Evolutionary conservation across 257 asterid genomes (phyloP).

Genomic region (Solanum pimpinellifolium): DNA sequence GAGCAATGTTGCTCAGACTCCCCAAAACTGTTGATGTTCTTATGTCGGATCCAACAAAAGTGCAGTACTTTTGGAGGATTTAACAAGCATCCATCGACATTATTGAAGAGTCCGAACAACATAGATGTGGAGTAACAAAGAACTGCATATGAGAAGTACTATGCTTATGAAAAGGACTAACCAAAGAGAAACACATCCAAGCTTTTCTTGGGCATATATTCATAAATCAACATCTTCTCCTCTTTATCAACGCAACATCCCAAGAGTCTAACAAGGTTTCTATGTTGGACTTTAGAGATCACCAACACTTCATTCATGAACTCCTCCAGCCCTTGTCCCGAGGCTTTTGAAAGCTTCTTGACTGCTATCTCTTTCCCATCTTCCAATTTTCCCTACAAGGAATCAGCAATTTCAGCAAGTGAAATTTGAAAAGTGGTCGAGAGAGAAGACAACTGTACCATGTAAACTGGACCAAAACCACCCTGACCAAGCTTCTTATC

Average conservation of each 20-base stretch:
- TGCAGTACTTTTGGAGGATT: not conserved
- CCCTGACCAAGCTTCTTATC: constrained; percentile 48
- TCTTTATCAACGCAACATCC: constrained; percentile 46
- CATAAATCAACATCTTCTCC: constrained; percentile 51
- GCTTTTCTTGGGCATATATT: constrained; percentile 33
- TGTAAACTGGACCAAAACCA: constrained; percentile 47
- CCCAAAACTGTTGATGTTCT: not conserved
- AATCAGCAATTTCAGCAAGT: not conserved
- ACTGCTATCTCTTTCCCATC: constrained; percentile 56
- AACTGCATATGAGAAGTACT: not conserved
- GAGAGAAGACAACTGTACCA: not conserved
- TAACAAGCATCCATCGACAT: not conserved
- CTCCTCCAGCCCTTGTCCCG: constrained; percentile 51
- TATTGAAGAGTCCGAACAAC: not conserved
- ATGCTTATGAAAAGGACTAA: not conserved
- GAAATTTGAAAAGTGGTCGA: not conserved
- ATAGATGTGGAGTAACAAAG: not conserved
- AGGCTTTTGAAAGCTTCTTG: constrained; percentile 41
- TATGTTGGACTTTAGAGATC: constrained; percentile 53
- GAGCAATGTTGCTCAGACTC: not conserved
- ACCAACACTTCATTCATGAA: constrained; percentile 50
- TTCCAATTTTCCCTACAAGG: constrained; percentile 29
- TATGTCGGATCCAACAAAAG: not conserved
- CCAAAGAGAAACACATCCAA: constrained; percentile 41
- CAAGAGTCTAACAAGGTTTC: constrained; percentile 42